These are phyloP conservation scores for Agrocybe pediades DNA, from an alignment of 768 basidiomycete species.

Conservation along the genomic window DNA sequence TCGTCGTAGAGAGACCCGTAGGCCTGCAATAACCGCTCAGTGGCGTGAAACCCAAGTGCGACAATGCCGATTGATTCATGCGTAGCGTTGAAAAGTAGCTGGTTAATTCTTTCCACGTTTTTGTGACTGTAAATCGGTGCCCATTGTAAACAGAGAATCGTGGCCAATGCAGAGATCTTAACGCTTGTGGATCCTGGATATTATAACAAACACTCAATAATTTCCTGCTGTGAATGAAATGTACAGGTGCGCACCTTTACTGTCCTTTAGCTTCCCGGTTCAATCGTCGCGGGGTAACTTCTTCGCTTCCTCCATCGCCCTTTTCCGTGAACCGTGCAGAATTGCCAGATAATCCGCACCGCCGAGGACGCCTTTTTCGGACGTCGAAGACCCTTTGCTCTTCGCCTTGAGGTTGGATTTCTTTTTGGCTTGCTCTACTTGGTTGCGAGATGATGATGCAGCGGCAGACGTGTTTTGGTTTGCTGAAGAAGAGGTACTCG, in stretches of 20 bases:
- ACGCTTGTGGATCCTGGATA: too few relatives aligned
- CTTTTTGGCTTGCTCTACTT: conserved; percentile 49
- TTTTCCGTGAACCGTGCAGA: conserved; percentile 70
- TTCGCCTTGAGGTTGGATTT: conserved; percentile 46
- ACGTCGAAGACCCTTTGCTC: conserved; percentile 10
- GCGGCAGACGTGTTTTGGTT: conserved; percentile 19
- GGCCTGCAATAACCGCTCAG: too few relatives aligned
- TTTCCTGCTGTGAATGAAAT: not conserved
- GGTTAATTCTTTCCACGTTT: too few relatives aligned
- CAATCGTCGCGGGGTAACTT: conserved; percentile 50
- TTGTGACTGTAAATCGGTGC: too few relatives aligned
- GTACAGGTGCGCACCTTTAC: not conserved
- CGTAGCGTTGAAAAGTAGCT: too few relatives aligned
- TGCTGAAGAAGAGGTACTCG: conserved; percentile 18
- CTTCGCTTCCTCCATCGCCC: conserved; percentile 63
- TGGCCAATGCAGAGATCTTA: too few relatives aligned
- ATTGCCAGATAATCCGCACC: conserved; percentile 78
- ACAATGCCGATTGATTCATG: too few relatives aligned
- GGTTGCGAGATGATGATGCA: conserved; percentile 30
- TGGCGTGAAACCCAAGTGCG: too few relatives aligned
- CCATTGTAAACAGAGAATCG: too few relatives aligned
- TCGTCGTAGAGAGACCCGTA: not conserved
- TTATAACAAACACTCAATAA: too few relatives aligned
- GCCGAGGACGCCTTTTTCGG: conserved; percentile 51
- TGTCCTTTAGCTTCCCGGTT: not conserved